Evolutionary conservation across 768 basidiomycete species (phyloP).

Genomic region (Kwoniella mangroviensis): DNA sequence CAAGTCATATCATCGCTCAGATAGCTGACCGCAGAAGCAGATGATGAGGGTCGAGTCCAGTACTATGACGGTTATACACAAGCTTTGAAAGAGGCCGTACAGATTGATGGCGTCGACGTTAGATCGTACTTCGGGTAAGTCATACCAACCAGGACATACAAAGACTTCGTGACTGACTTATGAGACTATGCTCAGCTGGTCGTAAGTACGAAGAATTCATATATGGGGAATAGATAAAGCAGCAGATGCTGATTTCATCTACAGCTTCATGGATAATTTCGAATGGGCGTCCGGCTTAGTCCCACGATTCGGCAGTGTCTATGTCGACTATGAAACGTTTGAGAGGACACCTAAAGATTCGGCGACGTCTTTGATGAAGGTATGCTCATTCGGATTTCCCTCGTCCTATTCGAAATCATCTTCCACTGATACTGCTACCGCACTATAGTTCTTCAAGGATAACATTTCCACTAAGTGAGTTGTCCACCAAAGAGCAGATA

Average conservation of each 20-base stretch:
- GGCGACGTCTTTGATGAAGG: slow-evolving; percentile 32
- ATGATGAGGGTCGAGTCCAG: slow-evolving; percentile 44
- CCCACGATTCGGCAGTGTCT: slow-evolving; percentile 47
- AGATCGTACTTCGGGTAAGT: slow-evolving; percentile 41
- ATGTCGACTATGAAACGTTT: slow-evolving; percentile 45
- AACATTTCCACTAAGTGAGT: slow-evolving; percentile 13
- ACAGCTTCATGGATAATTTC: slow-evolving; percentile 44
- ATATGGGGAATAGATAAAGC: not conserved
- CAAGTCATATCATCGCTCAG: no score
- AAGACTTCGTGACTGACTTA: no score
- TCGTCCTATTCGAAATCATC: not conserved
- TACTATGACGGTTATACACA: slow-evolving; percentile 47
- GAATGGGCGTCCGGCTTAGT: slow-evolving; percentile 46
- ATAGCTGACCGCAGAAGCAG: slow-evolving; percentile 25
- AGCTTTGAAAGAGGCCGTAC: slow-evolving; percentile 37
- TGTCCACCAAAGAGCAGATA: not conserved
- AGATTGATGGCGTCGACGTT: slow-evolving; percentile 49
- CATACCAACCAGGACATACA: not conserved
- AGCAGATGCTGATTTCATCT: not conserved
- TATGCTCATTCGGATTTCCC: slow-evolving; percentile 10
- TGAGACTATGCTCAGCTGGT: slow-evolving; percentile 14
- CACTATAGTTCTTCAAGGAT: slow-evolving; percentile 32
- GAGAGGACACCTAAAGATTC: slow-evolving; percentile 53
- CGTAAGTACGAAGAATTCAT: slow-evolving; percentile 16
- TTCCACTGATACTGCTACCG: not conserved